Conservation (phyloP, 805 yeast genomes). For the Starmerella vitae region DNA sequence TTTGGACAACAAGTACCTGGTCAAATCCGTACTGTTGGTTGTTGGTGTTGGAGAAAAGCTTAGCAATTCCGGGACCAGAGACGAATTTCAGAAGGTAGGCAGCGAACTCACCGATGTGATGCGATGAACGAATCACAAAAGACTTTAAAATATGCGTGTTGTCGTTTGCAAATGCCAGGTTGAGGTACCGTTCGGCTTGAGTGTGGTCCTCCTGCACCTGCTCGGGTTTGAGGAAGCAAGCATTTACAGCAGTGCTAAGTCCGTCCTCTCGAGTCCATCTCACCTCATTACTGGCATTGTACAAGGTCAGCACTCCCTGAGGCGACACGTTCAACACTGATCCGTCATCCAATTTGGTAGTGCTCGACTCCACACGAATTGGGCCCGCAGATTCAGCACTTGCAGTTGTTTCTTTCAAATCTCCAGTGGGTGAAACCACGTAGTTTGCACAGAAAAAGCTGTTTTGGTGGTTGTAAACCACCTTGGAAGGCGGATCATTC, state of each 20-base stretch:
- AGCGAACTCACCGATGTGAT: not conserved
- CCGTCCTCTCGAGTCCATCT: conserved; percentile 25
- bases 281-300: conserved; percentile 2
- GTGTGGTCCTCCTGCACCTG: conserved; percentile 1
- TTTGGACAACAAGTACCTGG: conserved; percentile 25
- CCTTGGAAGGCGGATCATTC: not conserved
- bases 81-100: not conserved
- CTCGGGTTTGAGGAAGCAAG: conserved; percentile 18
- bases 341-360: not conserved
- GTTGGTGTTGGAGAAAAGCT: conserved; percentile 6
- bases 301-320: conserved; percentile 6
- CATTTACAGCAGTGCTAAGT: conserved; percentile 19
- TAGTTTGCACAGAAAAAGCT: too few relatives aligned
- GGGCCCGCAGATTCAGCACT: not conserved
- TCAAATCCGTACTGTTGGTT: conserved; percentile 26
- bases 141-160: not conserved
- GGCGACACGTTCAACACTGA: not conserved
- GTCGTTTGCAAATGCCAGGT: not conserved
- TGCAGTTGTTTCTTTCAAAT: not conserved
- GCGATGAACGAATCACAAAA: not conserved
- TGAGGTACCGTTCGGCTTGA: not conserved
- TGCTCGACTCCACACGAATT: not conserved
- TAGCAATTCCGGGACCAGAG: not conserved
- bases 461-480: not conserved
- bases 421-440: not conserved